A percentile compares a stretch with the other conserved stretches of the same genome.
Evolutionary conservation across 1,284 basidiomycete species (phyloP).

Genomic region (Coniophora puteana): DNA sequence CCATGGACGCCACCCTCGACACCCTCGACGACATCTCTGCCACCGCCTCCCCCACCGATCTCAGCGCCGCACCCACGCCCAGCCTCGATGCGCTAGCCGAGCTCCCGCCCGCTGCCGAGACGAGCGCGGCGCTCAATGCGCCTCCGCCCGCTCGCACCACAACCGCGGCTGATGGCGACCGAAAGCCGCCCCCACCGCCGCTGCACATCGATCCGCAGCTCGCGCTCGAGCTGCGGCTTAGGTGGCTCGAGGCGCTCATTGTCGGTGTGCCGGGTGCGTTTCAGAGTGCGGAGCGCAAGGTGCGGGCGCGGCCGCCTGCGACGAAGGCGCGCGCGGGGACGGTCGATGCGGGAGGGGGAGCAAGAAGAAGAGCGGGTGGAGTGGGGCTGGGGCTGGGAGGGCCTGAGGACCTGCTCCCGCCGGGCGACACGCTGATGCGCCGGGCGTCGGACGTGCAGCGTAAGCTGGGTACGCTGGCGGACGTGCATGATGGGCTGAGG

Average conservation of each 20-base stretch:
- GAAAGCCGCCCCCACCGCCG: conserved; percentile 16
- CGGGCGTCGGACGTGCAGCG: conserved; percentile 59
- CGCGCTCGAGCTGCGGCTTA: conserved; percentile 66
- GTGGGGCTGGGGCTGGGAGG: too few relatives aligned
- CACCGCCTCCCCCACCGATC: conserved; percentile 14
- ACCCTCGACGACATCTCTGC: conserved; percentile 21
- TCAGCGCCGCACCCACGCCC: too few relatives aligned
- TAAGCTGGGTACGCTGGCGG: conserved; percentile 50
- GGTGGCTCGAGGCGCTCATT: conserved; percentile 74
- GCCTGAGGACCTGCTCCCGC: conserved; percentile 33
- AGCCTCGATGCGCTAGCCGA: too few relatives aligned
- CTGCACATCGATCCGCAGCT: conserved; percentile 54
- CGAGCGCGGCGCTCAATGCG: conserved; percentile 17
- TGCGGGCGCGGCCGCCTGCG: conserved; percentile 32
- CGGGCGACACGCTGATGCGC: conserved; percentile 51
- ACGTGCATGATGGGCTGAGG: conserved; percentile 64
- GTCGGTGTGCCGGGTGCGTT: conserved; percentile 62
- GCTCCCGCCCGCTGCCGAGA: too few relatives aligned
- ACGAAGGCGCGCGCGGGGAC: too few relatives aligned
- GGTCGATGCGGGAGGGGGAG: too few relatives aligned
- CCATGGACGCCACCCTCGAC: conserved; percentile 21
- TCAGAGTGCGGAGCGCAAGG: conserved; percentile 35
- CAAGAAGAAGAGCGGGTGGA: too few relatives aligned
- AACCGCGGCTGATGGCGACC: not conserved
- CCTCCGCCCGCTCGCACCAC: conserved; percentile 10